phyloP scores from a whole-genome alignment of 73 alveolate species.

The Stentor roeselii region DNA sequence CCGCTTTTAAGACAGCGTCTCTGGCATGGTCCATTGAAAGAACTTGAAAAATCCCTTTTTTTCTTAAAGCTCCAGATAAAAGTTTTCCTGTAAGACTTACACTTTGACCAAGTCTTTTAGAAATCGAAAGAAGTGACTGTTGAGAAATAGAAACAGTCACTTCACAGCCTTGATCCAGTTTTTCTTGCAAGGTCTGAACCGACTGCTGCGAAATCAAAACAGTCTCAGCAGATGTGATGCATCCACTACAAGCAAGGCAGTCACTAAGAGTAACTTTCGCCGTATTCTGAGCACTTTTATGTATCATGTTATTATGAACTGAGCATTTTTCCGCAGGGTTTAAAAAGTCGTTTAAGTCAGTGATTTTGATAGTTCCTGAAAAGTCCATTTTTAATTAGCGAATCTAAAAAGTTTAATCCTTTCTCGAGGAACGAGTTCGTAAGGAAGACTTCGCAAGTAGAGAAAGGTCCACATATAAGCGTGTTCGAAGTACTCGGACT shows the following conservation, averaged over 20 bases:
- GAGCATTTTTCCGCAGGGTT: conserved; percentile 5
- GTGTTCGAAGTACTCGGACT: neutral
- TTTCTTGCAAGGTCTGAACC: conserved; percentile 64
- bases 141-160: conserved; percentile 76
- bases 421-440: neutral
- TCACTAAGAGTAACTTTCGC: conserved; percentile 74
- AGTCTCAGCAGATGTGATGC: conserved; percentile 97
- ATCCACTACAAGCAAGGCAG: conserved; percentile 93
- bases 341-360: conserved; percentile 7
- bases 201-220: conserved; percentile 79
- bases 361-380: conserved; percentile 22
- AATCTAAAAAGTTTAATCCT: too few relatives aligned
- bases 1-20: conserved; percentile 36
- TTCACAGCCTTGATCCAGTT: conserved; percentile 40
- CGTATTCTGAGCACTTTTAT: conserved; percentile 41
- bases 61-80: conserved; percentile 38
- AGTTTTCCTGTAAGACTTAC: conserved; percentile 49
- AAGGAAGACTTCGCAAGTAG: neutral
- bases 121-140: conserved; percentile 74
- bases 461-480: neutral
- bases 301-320: conserved; percentile 31
- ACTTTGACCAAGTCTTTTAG: conserved; percentile 46
- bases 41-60: conserved; percentile 45
- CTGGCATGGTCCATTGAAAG: conserved; percentile 54
- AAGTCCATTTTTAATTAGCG: neutral